Conservation (phyloP, 352 stramenopile genomes). For the Pythium brassicae region DNA sequence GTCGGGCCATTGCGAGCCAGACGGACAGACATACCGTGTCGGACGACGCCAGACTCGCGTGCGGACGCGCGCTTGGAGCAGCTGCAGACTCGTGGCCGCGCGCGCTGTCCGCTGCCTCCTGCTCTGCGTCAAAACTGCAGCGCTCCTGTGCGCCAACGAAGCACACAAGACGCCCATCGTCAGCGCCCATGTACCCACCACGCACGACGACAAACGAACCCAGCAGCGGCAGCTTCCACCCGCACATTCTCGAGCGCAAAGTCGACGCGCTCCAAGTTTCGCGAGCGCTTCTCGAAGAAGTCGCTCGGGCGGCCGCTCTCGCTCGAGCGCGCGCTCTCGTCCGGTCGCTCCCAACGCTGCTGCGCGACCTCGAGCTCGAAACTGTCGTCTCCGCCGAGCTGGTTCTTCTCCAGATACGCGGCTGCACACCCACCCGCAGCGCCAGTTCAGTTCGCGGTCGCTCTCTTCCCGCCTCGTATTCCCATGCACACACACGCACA, state of each 20-base stretch:
- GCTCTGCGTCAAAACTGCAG: not conserved
- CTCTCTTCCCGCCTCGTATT: no score
- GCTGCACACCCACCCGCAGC: constrained; percentile 21
- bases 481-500: not conserved
- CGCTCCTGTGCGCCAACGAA: not conserved
- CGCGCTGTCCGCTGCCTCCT: not conserved
- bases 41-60: constrained; percentile 23
- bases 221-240: not conserved
- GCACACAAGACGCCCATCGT: no score
- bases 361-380: constrained; percentile 31
- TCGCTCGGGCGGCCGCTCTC: constrained; percentile 42
- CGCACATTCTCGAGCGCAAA: constrained; percentile 32
- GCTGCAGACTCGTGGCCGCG: not conserved
- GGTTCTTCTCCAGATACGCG: constrained; percentile 42
- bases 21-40: constrained; percentile 16
- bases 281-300: constrained; percentile 72
- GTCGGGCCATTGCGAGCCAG: no score
- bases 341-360: constrained; percentile 26
- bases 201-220: no score
- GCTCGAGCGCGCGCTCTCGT: constrained; percentile 15
- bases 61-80: not conserved
- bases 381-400: constrained; percentile 37
- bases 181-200: no score
- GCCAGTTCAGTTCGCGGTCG: not conserved
- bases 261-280: constrained; percentile 65